phyloP scores from a whole-genome alignment of 208 protist species.

The Acanthamoeba lenticulata region DNA sequence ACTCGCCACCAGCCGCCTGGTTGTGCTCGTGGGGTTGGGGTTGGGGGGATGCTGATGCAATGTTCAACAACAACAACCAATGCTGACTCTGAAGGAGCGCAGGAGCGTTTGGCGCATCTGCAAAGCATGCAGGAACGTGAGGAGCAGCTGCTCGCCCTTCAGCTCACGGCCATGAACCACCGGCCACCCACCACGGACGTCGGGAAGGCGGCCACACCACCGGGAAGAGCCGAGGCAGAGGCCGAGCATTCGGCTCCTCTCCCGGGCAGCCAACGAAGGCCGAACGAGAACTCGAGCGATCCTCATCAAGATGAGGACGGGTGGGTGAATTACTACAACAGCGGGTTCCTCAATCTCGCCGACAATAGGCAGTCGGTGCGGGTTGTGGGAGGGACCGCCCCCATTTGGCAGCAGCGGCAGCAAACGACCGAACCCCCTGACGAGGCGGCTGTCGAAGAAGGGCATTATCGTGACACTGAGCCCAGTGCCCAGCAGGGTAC shows the following conservation, averaged over 20 bases:
- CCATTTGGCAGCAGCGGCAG: neutral
- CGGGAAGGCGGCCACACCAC: neutral
- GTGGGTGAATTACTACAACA: neutral
- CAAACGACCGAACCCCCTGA: too few relatives aligned
- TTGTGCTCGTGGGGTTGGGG: neutral
- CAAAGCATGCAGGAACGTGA: neutral
- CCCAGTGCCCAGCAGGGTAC: too few relatives aligned
- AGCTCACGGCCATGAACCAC: neutral
- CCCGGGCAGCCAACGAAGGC: neutral
- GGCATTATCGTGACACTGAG: too few relatives aligned
- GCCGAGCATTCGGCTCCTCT: too few relatives aligned
- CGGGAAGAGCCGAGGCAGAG: neutral
- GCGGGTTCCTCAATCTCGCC: neutral
- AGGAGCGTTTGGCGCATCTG: neutral
- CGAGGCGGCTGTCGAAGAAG: too few relatives aligned
- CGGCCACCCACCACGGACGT: neutral
- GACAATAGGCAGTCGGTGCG: neutral
- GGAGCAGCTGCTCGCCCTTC: neutral
- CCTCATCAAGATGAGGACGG: neutral
- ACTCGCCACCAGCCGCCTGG: neutral
- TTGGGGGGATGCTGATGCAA: neutral
- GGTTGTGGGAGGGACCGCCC: neutral
- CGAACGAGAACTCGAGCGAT: neutral
- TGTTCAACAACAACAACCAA: neutral
- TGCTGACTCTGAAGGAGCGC: neutral